These are phyloP conservation scores for Calocybe cyanea DNA, from an alignment of 768 basidiomycete genomes.

Conservation along the genomic window DNA sequence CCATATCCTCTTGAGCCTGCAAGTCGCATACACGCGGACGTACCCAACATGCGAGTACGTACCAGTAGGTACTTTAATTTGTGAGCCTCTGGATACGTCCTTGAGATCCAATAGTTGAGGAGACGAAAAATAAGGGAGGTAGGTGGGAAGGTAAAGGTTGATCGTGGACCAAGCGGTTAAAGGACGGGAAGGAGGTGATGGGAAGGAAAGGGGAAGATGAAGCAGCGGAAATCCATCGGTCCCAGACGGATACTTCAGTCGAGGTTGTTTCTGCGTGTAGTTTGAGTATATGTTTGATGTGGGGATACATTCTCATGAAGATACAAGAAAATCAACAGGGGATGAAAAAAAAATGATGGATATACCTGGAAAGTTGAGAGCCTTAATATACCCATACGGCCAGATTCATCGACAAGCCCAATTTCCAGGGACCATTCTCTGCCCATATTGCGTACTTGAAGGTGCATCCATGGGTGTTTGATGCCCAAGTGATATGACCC, in stretches of 20 bases:
- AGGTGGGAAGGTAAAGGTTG: constrained; percentile 52
- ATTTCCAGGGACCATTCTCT: constrained; percentile 75
- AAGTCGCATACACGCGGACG: constrained; percentile 74
- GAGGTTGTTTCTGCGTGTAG: constrained; percentile 61
- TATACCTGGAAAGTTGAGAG: constrained; percentile 80
- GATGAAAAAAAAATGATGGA: background rate
- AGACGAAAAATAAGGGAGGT: constrained; percentile 61
- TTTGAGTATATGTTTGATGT: too few species aligned
- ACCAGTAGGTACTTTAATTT: constrained; percentile 40
- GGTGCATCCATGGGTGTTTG: constrained; percentile 69
- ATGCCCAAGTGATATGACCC: constrained; percentile 40
- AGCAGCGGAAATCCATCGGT: constrained; percentile 45
- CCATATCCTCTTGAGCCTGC: constrained; percentile 76
- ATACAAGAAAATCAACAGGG: background rate
- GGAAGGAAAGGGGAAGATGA: constrained; percentile 69
- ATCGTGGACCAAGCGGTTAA: constrained; percentile 72
- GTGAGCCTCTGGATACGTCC: constrained; percentile 15
- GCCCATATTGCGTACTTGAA: constrained; percentile 68
- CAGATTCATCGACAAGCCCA: constrained; percentile 62
- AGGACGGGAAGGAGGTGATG: constrained; percentile 45
- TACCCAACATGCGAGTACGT: constrained; percentile 65
- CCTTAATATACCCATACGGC: constrained; percentile 56
- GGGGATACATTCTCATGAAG: background rate
- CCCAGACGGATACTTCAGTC: constrained; percentile 35
- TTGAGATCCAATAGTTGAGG: constrained; percentile 27